Conservation (phyloP, 2,329 filamentous ascomycete genomes). For the Rutstroemia sp. region DNA sequence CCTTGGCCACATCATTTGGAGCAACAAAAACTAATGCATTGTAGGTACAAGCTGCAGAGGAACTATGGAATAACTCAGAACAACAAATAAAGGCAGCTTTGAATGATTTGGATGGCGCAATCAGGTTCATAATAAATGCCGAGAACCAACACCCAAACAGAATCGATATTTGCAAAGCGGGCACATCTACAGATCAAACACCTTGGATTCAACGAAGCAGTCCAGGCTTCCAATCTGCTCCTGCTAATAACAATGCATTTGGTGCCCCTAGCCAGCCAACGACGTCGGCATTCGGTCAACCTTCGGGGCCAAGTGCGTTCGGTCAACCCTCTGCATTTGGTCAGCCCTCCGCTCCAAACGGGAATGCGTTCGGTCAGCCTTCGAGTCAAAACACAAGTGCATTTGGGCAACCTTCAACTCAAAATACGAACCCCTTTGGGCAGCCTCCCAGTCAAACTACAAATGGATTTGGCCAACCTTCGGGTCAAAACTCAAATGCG, state of each 20-base stretch:
- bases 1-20: neutral
- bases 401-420: constrained; percentile 33
- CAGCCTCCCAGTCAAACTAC: constrained; percentile 15
- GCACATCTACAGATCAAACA: constrained; percentile 2
- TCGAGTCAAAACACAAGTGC: constrained; percentile 21
- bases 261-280: constrained; percentile 10
- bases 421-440: constrained; percentile 27
- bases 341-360: constrained; percentile 31
- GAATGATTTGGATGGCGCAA: constrained; percentile 62
- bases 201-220: constrained; percentile 19
- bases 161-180: constrained; percentile 50
- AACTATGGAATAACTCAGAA: constrained; percentile 55
- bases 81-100: constrained; percentile 67
- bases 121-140: constrained; percentile 59
- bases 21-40: constrained; percentile 8
- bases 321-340: constrained; percentile 27
- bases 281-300: constrained; percentile 31
- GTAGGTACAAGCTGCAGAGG: constrained; percentile 53
- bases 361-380: constrained; percentile 27
- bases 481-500: constrained; percentile 29
- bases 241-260: constrained; percentile 8
- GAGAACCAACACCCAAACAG: constrained; percentile 70
- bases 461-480: constrained; percentile 32
- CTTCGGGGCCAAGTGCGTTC: constrained; percentile 2
- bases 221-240: constrained; percentile 28